These are phyloP conservation scores for Boechera divaricarpa DNA, from an alignment of 345 rosid genomes.

Conservation along the genomic window DNA sequence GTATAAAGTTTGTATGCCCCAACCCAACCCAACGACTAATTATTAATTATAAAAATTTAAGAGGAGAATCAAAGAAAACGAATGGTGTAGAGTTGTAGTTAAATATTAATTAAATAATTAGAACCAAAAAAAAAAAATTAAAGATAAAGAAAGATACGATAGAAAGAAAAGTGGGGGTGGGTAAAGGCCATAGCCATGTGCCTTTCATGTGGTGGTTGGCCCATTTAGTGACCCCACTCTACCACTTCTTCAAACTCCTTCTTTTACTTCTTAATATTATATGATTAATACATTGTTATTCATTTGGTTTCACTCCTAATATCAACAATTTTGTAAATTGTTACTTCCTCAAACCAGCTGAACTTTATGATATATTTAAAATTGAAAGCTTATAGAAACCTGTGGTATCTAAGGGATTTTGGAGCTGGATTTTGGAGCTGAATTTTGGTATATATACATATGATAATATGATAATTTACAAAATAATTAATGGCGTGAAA, in stretches of 20 bases:
- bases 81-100: constrained; percentile 25
- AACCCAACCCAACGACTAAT: constrained; percentile 9
- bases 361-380: neutral
- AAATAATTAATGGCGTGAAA: constrained; percentile 42
- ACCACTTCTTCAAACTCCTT: constrained; percentile 31
- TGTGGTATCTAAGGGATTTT: neutral
- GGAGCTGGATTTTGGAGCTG: neutral
- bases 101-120: constrained; percentile 33
- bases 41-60: constrained; percentile 1
- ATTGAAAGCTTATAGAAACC: neutral
- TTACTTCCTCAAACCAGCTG: neutral
- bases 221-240: constrained; percentile 41
- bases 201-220: constrained; percentile 53
- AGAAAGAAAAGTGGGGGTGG: constrained; percentile 37
- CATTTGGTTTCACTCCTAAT: constrained; percentile 27
- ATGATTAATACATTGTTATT: neutral
- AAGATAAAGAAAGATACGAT: constrained; percentile 40
- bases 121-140: constrained; percentile 9
- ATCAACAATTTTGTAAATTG: neutral
- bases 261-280: constrained; percentile 6
- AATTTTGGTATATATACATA: neutral
- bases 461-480: neutral
- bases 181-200: constrained; percentile 51
- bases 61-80: constrained; percentile 36
- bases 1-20: neutral